Evolutionary conservation across 352 stramenopile genomes (phyloP), one percentile per base, ranked within the genome.

Genomic region (Plasmopara viticola): DNA sequence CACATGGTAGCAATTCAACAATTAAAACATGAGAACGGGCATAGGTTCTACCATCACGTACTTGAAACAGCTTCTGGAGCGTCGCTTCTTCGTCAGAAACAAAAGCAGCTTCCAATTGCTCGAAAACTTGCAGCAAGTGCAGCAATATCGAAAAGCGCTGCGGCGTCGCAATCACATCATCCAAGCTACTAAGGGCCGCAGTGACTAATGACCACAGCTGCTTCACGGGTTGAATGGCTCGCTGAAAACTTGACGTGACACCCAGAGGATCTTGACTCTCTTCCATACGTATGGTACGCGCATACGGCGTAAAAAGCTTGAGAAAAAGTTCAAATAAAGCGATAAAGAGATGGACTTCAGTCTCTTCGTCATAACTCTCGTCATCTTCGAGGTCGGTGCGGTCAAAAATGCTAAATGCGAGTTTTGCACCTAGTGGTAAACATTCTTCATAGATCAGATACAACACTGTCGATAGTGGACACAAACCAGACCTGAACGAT

Each of bases 361-460:
- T 72, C 48, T 88, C 74, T 60, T 88, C 78, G 29, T 88, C 78
- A 53, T 84, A 86, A 34, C 68, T 77, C 34, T 88, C 78, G 28
- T 85, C 77, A 46, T 87, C 76, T 44, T 87, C 77, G 5, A 84
- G 71, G 33, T 86, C 72, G 0, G 67, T 84, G 25, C 74, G 74
- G 30, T 87, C 77, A 45, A 84, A 86, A 31, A 87, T 81, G 28
- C 64, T 79, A 43, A 87, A 87, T 13, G 79, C 59, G 33, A 87
- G 66, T 44, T 87, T 87, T 9, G 62, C 65, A 28, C 66, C 72
- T 81, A 47, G 10, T 10, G 28, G 13, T 12, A 33, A 51, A 17
- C 42, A 41, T 35, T 5, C 6, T 35, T 25, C 3, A 25, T 25
- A 25, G 20, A 3, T 25, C 20, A 25, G 20, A 25, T 1, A 25